Conservation (phyloP, 2,329 filamentous ascomycete species). For the Gliomastix tumulicola region DNA sequence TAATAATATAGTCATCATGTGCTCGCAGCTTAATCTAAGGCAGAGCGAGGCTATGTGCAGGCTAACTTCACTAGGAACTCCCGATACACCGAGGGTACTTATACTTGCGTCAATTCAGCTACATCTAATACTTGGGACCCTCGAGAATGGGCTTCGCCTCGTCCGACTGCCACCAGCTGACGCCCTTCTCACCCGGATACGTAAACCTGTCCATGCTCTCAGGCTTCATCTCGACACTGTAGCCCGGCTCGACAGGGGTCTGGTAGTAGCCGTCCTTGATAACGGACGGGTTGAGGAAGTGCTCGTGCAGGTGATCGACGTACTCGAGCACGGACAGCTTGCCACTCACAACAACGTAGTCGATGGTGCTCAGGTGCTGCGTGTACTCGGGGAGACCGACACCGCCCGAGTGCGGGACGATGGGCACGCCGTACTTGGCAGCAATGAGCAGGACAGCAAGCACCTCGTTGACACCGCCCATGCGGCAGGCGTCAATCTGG, state of each 20-base stretch:
- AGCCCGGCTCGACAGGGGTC: constrained; percentile 75
- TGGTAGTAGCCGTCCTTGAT: constrained; percentile 84
- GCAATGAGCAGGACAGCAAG: constrained; percentile 85
- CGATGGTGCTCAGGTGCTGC: constrained; percentile 85
- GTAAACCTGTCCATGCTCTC: constrained; percentile 76
- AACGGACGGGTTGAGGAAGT: constrained; percentile 75
- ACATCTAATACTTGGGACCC: constrained; percentile 45
- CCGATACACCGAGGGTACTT: too few species aligned
- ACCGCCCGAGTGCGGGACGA: constrained; percentile 84
- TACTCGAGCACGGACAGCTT: constrained; percentile 82
- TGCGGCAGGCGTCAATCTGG: constrained; percentile 83
- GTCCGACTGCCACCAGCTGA: constrained; percentile 80
- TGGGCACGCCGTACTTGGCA: constrained; percentile 68
- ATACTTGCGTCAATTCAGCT: too few species aligned
- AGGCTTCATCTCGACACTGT: constrained; percentile 89
- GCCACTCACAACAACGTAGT: constrained; percentile 81
- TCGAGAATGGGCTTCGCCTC: constrained; percentile 72
- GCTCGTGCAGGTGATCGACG: constrained; percentile 89
- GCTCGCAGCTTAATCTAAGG: too few species aligned
- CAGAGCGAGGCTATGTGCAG: too few species aligned
- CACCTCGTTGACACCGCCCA: constrained; percentile 88
- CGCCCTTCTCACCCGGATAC: constrained; percentile 69
- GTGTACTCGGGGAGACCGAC: constrained; percentile 92
- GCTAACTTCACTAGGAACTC: too few species aligned
- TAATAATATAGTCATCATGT: too few species aligned